Conservation (phyloP, 768 basidiomycete genomes). For the Termitomyces sp. region DNA sequence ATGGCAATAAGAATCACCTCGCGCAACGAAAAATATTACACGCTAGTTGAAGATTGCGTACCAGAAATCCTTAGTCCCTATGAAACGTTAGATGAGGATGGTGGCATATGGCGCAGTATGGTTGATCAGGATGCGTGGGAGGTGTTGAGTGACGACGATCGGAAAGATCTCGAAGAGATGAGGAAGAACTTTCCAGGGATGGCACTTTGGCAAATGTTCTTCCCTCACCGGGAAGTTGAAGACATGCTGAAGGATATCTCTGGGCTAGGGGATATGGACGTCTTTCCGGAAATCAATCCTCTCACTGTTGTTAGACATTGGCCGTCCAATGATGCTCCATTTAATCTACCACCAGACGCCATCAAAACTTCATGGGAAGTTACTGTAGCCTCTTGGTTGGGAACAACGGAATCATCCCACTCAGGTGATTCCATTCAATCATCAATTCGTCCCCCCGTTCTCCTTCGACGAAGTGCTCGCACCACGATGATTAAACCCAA, state of each 20-base stretch:
- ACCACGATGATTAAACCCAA: no score
- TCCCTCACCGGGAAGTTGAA: not conserved
- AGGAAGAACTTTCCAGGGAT: not conserved
- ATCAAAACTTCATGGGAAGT: not conserved
- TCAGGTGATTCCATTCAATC: no score
- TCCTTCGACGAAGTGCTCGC: no score
- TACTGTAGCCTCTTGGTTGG: not conserved
- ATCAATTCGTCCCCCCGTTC: no score
- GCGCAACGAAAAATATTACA: not conserved
- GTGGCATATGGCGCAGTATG: no score
- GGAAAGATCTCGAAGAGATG: not conserved
- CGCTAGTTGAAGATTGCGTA: not conserved
- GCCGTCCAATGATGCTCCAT: not conserved
- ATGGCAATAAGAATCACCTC: not conserved
- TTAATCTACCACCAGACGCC: not conserved
- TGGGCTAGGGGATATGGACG: not conserved
- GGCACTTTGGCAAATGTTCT: slow-evolving; percentile 2
- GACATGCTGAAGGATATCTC: not conserved
- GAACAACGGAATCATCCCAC: not conserved
- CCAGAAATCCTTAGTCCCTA: not conserved
- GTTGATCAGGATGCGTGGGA: not conserved
- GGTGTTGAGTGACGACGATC: not conserved
- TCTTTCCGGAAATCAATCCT: not conserved
- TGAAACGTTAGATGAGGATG: no score
- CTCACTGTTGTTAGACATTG: not conserved